A percentile compares a stretch with the other conserved stretches of the same genome.
Evolutionary conservation across 2,329 filamentous ascomycete species (phyloP).

Genomic region (Septoria linicola): DNA sequence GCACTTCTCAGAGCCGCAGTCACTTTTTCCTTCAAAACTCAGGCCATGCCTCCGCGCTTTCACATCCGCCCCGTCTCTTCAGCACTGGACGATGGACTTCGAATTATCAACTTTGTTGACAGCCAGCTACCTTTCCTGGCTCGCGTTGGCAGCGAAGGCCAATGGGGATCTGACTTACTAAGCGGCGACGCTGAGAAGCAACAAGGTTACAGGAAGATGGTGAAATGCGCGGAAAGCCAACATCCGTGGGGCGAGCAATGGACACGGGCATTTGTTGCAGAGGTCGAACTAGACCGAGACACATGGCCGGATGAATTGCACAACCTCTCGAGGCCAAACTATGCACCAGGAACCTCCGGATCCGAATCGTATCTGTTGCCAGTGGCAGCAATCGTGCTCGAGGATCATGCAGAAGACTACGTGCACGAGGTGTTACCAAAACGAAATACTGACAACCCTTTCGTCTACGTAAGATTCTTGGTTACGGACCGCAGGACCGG

Average conservation of each 20-base stretch:
- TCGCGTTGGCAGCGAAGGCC: slow-evolving; percentile 12
- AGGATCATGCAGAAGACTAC: slow-evolving; percentile 13
- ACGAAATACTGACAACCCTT: slow-evolving; percentile 18
- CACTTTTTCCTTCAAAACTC: not conserved
- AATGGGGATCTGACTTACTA: slow-evolving; percentile 9
- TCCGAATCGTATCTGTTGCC: not conserved
- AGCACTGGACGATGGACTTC: slow-evolving; percentile 13
- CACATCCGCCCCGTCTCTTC: slow-evolving; percentile 15
- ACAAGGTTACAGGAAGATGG: slow-evolving; percentile 6
- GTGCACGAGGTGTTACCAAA: slow-evolving; percentile 64
- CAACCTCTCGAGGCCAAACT: not conserved
- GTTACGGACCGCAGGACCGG: slow-evolving; percentile 15
- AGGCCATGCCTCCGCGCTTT: slow-evolving; percentile 2
- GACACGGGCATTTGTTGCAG: slow-evolving; percentile 12
- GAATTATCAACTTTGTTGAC: slow-evolving; percentile 15
- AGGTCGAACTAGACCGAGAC: not conserved
- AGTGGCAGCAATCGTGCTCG: slow-evolving; percentile 16
- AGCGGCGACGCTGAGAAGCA: slow-evolving; percentile 1
- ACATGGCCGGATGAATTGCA: not conserved
- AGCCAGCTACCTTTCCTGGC: slow-evolving; percentile 16
- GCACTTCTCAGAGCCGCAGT: too few relatives aligned
- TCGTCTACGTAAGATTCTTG: slow-evolving; percentile 16
- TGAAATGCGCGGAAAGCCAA: slow-evolving; percentile 10
- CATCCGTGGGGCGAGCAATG: slow-evolving; percentile 12
- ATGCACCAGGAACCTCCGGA: not conserved